Conservation (phyloP, 2,329 filamentous ascomycete genomes). For the Scedosporium boydii region DNA sequence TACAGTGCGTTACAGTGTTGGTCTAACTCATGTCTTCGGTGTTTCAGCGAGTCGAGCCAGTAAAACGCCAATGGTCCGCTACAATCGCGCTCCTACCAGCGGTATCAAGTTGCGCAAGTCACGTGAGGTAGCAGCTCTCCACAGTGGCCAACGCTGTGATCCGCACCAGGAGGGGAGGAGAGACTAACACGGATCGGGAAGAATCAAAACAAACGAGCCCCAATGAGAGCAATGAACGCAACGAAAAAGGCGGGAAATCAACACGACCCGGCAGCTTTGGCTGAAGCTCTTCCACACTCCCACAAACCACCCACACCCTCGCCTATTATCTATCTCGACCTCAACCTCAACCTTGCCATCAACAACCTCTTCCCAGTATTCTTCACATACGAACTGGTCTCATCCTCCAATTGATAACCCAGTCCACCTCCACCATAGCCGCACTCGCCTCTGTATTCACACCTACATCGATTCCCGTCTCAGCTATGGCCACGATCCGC, state of each 20-base stretch:
- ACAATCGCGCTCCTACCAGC: neutral
- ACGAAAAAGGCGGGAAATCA: neutral
- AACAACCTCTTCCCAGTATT: constrained; percentile 7
- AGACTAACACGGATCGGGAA: constrained; percentile 2
- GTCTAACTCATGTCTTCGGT: neutral
- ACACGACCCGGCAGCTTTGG: constrained; percentile 4
- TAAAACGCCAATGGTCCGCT: neutral
- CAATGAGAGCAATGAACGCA: neutral
- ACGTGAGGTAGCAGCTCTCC: neutral
- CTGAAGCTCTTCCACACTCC: constrained; percentile 4
- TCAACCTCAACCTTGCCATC: neutral
- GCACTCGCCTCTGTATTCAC: constrained; percentile 8
- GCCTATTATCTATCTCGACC: constrained; percentile 10
- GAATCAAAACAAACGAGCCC: constrained; percentile 7
- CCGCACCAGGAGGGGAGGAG: neutral
- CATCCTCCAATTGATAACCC: neutral
- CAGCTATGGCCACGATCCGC: constrained; percentile 30
- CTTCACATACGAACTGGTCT: constrained; percentile 1
- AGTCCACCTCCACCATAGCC: constrained; percentile 8
- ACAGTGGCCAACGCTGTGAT: neutral
- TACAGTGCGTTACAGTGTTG: neutral
- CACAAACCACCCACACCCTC: constrained; percentile 7
- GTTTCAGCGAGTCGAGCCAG: neutral
- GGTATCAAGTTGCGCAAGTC: neutral
- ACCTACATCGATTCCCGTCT: neutral